Conservation (phyloP, 1,284 basidiomycete genomes). For the Kalmanozyma brasiliensis region DNA sequence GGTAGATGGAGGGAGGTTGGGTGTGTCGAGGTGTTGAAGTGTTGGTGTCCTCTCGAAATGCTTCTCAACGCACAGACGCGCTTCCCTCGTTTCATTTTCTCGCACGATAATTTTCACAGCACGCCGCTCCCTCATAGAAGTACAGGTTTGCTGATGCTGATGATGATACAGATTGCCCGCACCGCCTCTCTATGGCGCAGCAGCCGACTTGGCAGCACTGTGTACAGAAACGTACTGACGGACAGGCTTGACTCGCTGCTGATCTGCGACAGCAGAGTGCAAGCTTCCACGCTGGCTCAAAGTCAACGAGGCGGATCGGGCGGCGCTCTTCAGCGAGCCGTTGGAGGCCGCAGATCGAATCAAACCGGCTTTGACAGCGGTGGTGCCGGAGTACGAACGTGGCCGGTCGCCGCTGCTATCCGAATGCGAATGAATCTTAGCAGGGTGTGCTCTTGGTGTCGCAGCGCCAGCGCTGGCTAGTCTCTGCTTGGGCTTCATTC, state of each 20-base stretch:
- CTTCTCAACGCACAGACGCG: conserved; percentile 13
- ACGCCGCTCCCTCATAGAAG: too few relatives aligned
- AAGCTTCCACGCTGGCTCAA: conserved; percentile 28
- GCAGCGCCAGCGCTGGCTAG: conserved; percentile 28
- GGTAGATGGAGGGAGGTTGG: background rate
- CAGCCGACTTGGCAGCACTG: background rate
- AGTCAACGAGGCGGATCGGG: conserved; percentile 1
- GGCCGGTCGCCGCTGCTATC: conserved; percentile 12
- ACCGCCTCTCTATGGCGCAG: too few relatives aligned
- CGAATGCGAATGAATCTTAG: background rate
- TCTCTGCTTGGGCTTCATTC: conserved; percentile 46
- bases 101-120: conserved; percentile 12
- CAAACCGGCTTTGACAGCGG: conserved; percentile 27
- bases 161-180: too few relatives aligned
- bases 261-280: conserved; percentile 36
- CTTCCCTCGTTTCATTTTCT: background rate
- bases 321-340: conserved; percentile 2
- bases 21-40: conserved; percentile 1
- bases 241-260: background rate
- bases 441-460: conserved; percentile 12
- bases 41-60: background rate
- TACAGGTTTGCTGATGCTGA: too few relatives aligned
- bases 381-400: conserved; percentile 29
- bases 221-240: background rate
- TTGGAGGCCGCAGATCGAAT: conserved; percentile 2